These are phyloP conservation scores for Aspergillus panamensis DNA, from an alignment of 495 filamentous ascomycete genomes.

Conservation along the genomic window DNA sequence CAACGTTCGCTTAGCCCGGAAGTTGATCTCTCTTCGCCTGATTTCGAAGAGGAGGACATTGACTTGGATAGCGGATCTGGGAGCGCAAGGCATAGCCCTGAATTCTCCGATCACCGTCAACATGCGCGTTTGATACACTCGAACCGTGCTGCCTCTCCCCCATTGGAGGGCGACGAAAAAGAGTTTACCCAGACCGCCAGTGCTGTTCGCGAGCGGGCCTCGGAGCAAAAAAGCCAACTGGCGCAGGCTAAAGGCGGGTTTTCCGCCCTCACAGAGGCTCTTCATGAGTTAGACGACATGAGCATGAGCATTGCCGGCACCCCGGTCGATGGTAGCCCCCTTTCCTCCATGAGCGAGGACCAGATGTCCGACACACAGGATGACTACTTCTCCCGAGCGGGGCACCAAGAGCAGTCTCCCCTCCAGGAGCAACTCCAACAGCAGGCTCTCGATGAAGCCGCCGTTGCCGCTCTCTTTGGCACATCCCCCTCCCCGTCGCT, in stretches of 20 bases:
- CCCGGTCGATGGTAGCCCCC: constrained; percentile 34
- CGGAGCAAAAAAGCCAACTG: constrained; percentile 43
- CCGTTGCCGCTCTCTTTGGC: constrained; percentile 39
- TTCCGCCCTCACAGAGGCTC: constrained; percentile 37
- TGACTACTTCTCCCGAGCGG: constrained; percentile 44
- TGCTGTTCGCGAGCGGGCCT: constrained; percentile 74
- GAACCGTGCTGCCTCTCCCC: constrained; percentile 72
- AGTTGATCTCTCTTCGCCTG: constrained; percentile 83
- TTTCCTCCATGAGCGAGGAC: constrained; percentile 34
- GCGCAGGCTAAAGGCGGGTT: constrained; percentile 26
- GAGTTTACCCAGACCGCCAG: constrained; percentile 95
- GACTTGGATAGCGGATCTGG: constrained; percentile 45
- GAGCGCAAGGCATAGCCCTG: constrained; percentile 53
- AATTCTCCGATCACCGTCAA: constrained; percentile 44
- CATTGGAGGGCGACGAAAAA: constrained; percentile 90
- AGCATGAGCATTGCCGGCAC: constrained; percentile 31
- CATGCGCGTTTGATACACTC: constrained; percentile 54
- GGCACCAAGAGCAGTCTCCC: constrained; percentile 21
- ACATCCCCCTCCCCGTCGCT: constrained; percentile 48
- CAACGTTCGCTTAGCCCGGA: constrained; percentile 84
- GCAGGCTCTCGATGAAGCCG: constrained; percentile 36
- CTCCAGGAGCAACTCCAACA: constrained; percentile 23
- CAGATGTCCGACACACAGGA: constrained; percentile 39
- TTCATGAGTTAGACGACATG: constrained; percentile 33
- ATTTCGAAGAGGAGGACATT: constrained; percentile 73